phyloP scores from a whole-genome alignment of 164 flowering plant genomes.

The Aristolochia californica region DNA sequence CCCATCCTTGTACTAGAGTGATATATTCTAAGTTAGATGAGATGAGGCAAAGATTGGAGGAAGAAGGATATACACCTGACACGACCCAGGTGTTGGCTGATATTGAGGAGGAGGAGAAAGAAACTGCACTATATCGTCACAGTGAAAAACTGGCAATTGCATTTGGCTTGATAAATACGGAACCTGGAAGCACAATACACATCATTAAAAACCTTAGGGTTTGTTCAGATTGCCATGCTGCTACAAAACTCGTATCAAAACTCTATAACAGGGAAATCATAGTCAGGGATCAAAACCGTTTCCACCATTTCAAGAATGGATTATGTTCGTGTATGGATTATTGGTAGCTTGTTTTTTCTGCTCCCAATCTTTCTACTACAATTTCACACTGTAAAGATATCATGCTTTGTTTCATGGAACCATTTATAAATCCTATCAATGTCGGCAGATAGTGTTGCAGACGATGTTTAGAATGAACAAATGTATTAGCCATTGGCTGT shows the following conservation, averaged over 20 bases:
- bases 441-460: too few relatives aligned
- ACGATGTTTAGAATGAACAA: too few relatives aligned
- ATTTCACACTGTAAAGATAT: too few relatives aligned
- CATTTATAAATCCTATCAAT: too few relatives aligned
- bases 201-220: conserved; percentile 8
- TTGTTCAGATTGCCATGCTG: conserved; percentile 6
- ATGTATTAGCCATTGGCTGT: too few relatives aligned
- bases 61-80: conserved; percentile 1
- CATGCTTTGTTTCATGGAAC: too few relatives aligned
- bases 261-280: neutral
- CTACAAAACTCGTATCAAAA: conserved; percentile 5
- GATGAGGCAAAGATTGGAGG: conserved; percentile 1
- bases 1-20: conserved; percentile 7
- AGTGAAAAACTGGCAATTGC: conserved; percentile 11
- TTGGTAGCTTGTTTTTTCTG: neutral
- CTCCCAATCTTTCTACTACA: too few relatives aligned
- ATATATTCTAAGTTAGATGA: neutral
- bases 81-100: conserved; percentile 6
- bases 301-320: conserved; percentile 8
- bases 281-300: conserved; percentile 9
- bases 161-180: conserved; percentile 2
- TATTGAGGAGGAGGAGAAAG: conserved; percentile 9
- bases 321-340: conserved; percentile 7
- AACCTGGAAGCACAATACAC: conserved; percentile 2
- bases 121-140: conserved; percentile 6